A percentile compares a stretch with the other conserved stretches of the same genome.
These are phyloP conservation scores for Boletus rex-veris DNA, from an alignment of 768 basidiomycete species.

Conservation along the genomic window DNA sequence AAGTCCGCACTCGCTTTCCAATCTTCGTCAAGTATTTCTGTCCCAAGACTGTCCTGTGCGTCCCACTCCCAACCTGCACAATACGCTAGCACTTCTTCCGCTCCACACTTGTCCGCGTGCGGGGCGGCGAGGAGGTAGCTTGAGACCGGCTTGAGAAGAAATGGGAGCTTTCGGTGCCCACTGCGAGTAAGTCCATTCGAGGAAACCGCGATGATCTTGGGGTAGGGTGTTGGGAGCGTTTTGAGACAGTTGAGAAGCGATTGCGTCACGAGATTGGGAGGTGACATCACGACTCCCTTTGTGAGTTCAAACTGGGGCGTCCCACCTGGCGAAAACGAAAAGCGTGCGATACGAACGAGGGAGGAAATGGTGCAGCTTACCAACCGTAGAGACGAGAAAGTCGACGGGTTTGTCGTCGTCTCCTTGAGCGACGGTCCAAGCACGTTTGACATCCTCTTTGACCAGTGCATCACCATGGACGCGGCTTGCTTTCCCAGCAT, in stretches of 20 bases:
- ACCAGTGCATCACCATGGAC: slow-evolving; percentile 61
- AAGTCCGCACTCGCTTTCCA: slow-evolving; percentile 41
- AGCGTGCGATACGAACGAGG: neutral
- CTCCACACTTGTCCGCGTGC: slow-evolving; percentile 60
- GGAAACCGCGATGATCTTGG: slow-evolving; percentile 53
- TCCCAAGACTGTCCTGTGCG: slow-evolving; percentile 38
- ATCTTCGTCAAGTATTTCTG: slow-evolving; percentile 40
- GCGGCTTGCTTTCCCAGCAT: slow-evolving; percentile 49
- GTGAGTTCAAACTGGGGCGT: slow-evolving; percentile 41
- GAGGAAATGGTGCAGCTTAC: slow-evolving; percentile 31
- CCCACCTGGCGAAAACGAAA: slow-evolving; percentile 8
- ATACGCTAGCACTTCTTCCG: slow-evolving; percentile 50
- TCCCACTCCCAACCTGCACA: slow-evolving; percentile 53
- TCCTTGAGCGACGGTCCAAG: slow-evolving; percentile 43
- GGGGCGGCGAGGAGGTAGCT: slow-evolving; percentile 40
- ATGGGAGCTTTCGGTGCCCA: slow-evolving; percentile 45
- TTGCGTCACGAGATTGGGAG: slow-evolving; percentile 57
- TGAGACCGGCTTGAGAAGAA: slow-evolving; percentile 50
- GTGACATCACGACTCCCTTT: slow-evolving; percentile 48
- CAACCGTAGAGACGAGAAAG: slow-evolving; percentile 58
- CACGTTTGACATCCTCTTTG: slow-evolving; percentile 46
- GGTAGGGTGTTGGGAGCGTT: slow-evolving; percentile 46
- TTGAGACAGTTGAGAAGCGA: slow-evolving; percentile 53
- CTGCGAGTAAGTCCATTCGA: slow-evolving; percentile 48
- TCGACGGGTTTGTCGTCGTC: slow-evolving; percentile 40